A percentile compares a stretch with the other conserved stretches of the same genome.
Evolutionary conservation across 1,139 yeast species (phyloP).

Genomic region (Hyphopichia wangnamkhiaoensis): DNA sequence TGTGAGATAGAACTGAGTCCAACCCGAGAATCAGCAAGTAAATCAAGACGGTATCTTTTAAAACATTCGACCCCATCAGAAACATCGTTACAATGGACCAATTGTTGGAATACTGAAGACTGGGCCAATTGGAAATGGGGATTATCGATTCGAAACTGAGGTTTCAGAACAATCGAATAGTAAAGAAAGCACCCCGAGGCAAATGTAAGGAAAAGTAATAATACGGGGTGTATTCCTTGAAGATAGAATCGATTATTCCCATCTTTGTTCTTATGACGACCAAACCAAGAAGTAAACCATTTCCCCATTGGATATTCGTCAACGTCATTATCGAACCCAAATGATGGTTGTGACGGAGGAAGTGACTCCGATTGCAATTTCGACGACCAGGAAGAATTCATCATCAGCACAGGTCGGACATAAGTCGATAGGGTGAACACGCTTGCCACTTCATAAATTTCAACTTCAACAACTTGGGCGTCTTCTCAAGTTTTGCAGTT

Average conservation of each 20-base stretch:
- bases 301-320: no score
- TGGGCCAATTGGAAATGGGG: conserved; percentile 7
- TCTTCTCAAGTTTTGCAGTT: no score
- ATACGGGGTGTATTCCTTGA: conserved; percentile 12
- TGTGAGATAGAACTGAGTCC: conserved; percentile 7
- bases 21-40: conserved; percentile 11
- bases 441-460: no score
- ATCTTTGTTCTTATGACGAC: background rate
- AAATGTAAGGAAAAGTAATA: conserved; percentile 15
- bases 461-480: no score
- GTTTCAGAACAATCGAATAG: conserved; percentile 7
- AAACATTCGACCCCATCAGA: conserved; percentile 16
- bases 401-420: no score
- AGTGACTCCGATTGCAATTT: no score
- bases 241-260: background rate
- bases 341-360: no score
- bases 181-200: conserved; percentile 8
- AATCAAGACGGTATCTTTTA: conserved; percentile 8
- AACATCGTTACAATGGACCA: conserved; percentile 17
- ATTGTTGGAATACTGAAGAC: conserved; percentile 11
- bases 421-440: no score
- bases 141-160: conserved; percentile 6
- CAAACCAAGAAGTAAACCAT: no score
- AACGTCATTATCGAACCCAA: no score
- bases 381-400: no score